Evolutionary conservation across 768 basidiomycete species (phyloP), one percentile per base, ranked within the genome.

Genomic region (Boletus rubescentipes): DNA sequence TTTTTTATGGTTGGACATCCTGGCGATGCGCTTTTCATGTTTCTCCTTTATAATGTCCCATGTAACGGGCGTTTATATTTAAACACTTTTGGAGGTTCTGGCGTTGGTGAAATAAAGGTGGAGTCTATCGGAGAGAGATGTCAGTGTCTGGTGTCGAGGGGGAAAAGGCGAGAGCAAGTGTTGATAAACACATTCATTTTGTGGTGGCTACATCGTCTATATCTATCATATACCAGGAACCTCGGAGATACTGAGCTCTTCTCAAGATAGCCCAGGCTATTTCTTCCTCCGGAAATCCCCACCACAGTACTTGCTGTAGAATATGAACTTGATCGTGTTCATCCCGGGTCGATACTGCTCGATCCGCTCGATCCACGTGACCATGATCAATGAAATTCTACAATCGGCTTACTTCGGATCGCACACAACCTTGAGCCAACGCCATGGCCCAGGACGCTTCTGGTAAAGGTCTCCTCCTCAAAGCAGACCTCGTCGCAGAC

Each of bases 391-490:
- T n/a, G 34, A 41, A 40, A 32, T 20, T 41, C 14, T 31, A 15
- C 18, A 21, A 39, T 39, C 37, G 26, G 26, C 26, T 6, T 6
- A 26, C 26, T 26, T 26, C 26, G 26, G 26, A 26, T 26, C 6
- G n/a, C 35, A 36, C 8, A 18, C 12, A 20, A 11, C 40, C n/a
- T 29, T 7, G 30, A 41, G 16, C 39, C 18, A 18, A 49, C 47
- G 16, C n/a, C 3, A 53, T 53, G 57, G 53, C 69, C 41, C 49
- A 58, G 21, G 63, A 72, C 49, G 49, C 62, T 35, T 56, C 63
- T 31, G 82, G 85, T 21, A 89, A 89, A 70, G 89, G 91, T 16
- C 69, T 93, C 26, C 79, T 93, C 6, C 79, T 91, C 62, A 91
- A 90, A 59, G 87, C 89, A 0, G 91, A 92, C 63, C 73, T 80